Conservation (phyloP, 495 filamentous ascomycete species). For the Podospora australis region DNA sequence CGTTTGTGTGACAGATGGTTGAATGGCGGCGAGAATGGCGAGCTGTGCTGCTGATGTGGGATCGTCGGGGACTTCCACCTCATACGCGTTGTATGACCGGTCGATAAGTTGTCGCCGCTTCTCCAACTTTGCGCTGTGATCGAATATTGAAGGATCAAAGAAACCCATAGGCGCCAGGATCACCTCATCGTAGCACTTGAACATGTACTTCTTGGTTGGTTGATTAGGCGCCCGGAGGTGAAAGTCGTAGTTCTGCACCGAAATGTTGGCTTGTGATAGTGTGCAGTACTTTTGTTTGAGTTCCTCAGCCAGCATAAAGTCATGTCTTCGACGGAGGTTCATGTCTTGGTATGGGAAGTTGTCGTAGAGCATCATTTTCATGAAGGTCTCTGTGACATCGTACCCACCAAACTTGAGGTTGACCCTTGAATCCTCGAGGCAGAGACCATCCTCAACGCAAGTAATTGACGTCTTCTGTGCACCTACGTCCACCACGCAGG, state of each 20-base stretch:
- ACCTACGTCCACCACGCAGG: slow-evolving; percentile 93
- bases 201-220: slow-evolving; percentile 82
- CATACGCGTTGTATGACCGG: slow-evolving; percentile 88
- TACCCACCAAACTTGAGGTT: slow-evolving; percentile 91
- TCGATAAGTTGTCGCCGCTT: slow-evolving; percentile 72
- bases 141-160: slow-evolving; percentile 82
- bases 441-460: slow-evolving; percentile 95
- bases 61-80: slow-evolving; percentile 76
- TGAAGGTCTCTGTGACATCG: slow-evolving; percentile 89
- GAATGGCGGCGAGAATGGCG: slow-evolving; percentile 62
- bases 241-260: slow-evolving; percentile 75
- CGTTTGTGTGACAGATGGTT: slow-evolving; percentile 47
- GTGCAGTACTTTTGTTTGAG: slow-evolving; percentile 86
- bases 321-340: slow-evolving; percentile 81
- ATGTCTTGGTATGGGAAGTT: slow-evolving; percentile 92
- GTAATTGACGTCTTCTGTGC: slow-evolving; percentile 97
- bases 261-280: slow-evolving; percentile 75
- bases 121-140: slow-evolving; percentile 67
- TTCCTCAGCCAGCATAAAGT: slow-evolving; percentile 91
- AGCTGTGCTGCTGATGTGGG: slow-evolving; percentile 80
- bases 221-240: slow-evolving; percentile 82
- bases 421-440: slow-evolving; percentile 79
- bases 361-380: slow-evolving; percentile 95
- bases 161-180: slow-evolving; percentile 85
- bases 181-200: slow-evolving; percentile 93